Evolutionary conservation across 495 filamentous ascomycete genomes (phyloP).

Genomic region (Oidiodendron maius): DNA sequence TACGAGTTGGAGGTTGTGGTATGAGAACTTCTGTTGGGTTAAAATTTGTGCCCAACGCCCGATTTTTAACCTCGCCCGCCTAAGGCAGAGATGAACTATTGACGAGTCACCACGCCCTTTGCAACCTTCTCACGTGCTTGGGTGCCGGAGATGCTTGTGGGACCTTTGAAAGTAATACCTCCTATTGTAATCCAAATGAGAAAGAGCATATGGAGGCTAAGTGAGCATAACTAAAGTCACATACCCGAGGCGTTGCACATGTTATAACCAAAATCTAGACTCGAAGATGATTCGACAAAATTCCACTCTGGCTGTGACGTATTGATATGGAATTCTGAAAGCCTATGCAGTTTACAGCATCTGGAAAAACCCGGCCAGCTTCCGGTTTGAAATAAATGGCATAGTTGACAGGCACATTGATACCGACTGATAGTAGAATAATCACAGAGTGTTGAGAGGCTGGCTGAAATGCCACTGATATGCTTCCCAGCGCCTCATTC

Average conservation of each 20-base stretch:
- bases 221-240: no score
- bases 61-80: no score
- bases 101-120: no score
- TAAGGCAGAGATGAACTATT: no score
- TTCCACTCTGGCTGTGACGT: neutral
- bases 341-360: neutral
- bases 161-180: neutral
- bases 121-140: neutral
- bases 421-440: neutral
- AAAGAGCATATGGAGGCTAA: neutral
- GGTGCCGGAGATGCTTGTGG: neutral
- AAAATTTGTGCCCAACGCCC: no score
- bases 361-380: constrained; percentile 1
- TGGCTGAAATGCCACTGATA: constrained; percentile 4
- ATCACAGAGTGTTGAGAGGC: neutral
- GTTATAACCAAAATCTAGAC: constrained; percentile 29
- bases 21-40: no score
- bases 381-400: neutral
- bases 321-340: neutral
- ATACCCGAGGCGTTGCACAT: neutral
- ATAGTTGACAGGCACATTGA: constrained; percentile 1
- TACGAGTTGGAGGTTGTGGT: no score
- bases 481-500: neutral
- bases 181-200: neutral
- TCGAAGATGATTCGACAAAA: neutral